Evolutionary conservation across 2,329 filamentous ascomycete species (phyloP).

Genomic region (Trichophyton equinum): DNA sequence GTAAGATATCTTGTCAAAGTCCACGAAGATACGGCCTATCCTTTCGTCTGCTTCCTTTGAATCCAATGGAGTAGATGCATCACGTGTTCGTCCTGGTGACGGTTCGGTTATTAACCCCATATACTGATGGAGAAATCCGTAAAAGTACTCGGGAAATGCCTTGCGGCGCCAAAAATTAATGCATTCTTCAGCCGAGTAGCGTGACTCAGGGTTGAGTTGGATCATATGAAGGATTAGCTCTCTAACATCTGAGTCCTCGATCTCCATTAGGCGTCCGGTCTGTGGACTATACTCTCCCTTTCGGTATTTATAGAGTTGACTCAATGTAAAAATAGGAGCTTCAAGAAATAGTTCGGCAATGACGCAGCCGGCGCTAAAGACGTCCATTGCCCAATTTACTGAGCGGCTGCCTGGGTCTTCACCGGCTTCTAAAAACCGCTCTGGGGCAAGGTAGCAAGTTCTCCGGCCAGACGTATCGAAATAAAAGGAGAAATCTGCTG

Average conservation of each 20-base stretch:
- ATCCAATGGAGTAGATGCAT: slow-evolving; percentile 57
- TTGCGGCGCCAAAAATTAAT: slow-evolving; percentile 83
- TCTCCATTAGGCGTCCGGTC: slow-evolving; percentile 66
- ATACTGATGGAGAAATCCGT: slow-evolving; percentile 93
- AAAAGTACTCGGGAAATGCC: slow-evolving; percentile 93
- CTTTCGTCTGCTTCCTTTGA: slow-evolving; percentile 81
- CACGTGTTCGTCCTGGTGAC: slow-evolving; percentile 60
- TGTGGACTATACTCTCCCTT: slow-evolving; percentile 84
- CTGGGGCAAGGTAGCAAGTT: slow-evolving; percentile 90
- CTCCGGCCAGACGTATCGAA: slow-evolving; percentile 86
- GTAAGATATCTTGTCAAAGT: slow-evolving; percentile 96
- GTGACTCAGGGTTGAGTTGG: slow-evolving; percentile 76
- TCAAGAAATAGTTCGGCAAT: slow-evolving; percentile 95
- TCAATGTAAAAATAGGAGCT: slow-evolving; percentile 91
- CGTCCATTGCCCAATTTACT: slow-evolving; percentile 89
- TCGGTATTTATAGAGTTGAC: slow-evolving; percentile 88
- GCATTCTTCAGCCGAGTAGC: slow-evolving; percentile 89
- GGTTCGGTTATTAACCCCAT: slow-evolving; percentile 94
- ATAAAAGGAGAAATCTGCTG: slow-evolving; percentile 93
- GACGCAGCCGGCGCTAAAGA: slow-evolving; percentile 93
- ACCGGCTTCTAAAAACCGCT: slow-evolving; percentile 67
- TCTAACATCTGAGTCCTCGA: slow-evolving; percentile 74
- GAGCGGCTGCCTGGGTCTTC: slow-evolving; percentile 52
- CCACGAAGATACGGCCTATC: slow-evolving; percentile 82
- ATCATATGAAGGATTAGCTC: slow-evolving; percentile 95